These are phyloP conservation scores for Blastomyces parvus DNA, from an alignment of 2,329 filamentous ascomycete species.

Conservation along the genomic window DNA sequence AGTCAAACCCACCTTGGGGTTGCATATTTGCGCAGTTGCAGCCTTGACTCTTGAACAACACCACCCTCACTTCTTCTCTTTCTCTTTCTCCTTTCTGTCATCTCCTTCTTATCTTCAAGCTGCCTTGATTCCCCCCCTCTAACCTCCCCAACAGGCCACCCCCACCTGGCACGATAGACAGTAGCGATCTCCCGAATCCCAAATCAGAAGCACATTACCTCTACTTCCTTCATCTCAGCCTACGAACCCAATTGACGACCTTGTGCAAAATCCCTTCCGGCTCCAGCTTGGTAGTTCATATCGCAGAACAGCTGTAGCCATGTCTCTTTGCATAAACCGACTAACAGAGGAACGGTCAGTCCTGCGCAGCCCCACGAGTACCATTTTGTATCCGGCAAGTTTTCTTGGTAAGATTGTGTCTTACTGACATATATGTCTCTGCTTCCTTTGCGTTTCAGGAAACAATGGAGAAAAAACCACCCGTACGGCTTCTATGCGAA, in stretches of 20 bases:
- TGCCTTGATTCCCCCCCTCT: not conserved
- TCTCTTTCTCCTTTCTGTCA: not conserved
- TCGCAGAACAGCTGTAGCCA: not conserved
- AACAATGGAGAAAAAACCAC: constrained; percentile 94
- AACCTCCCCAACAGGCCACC: not conserved
- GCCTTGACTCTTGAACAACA: not conserved
- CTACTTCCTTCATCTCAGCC: not conserved
- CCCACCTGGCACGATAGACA: too few species aligned
- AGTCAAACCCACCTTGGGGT: too few species aligned
- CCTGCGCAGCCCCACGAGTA: not conserved
- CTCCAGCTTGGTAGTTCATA: not conserved
- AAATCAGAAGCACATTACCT: not conserved
- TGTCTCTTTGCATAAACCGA: constrained; percentile 77
- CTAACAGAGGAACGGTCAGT: constrained; percentile 77
- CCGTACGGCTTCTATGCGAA: constrained; percentile 96
- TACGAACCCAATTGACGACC: not conserved
- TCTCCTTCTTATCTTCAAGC: not conserved
- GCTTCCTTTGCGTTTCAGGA: constrained; percentile 45
- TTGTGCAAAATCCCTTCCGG: not conserved
- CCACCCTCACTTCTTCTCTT: not conserved
- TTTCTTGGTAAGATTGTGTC: constrained; percentile 3
- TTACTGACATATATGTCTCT: constrained; percentile 11
- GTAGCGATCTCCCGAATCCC: not conserved
- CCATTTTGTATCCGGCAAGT: not conserved
- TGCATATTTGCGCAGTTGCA: too few species aligned